These are phyloP conservation scores for Diaporthe ilicicola DNA, from an alignment of 2,329 filamentous ascomycete genomes.

Conservation along the genomic window DNA sequence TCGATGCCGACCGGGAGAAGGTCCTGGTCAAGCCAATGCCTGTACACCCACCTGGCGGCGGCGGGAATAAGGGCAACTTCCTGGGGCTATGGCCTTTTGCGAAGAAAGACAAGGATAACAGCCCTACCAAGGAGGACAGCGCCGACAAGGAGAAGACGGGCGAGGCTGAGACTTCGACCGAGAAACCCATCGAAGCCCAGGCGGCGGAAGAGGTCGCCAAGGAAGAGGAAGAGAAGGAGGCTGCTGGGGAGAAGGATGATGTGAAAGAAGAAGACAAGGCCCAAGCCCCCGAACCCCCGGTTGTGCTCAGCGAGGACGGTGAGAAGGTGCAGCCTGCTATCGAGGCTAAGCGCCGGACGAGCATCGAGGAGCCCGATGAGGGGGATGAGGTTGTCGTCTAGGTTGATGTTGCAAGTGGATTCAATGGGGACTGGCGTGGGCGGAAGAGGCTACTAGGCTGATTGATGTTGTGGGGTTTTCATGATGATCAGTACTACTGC, in stretches of 20 bases:
- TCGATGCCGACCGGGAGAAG: conserved; percentile 45
- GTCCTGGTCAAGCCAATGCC: conserved; percentile 64
- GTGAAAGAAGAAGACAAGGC: conserved; percentile 34
- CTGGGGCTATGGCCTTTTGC: conserved; percentile 68
- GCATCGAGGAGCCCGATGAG: conserved; percentile 66
- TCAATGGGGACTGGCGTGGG: neutral
- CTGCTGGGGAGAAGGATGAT: conserved; percentile 39
- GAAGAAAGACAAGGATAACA: conserved; percentile 37
- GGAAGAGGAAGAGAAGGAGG: neutral
- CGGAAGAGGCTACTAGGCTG: neutral
- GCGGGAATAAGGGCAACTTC: conserved; percentile 47
- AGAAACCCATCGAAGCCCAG: conserved; percentile 43
- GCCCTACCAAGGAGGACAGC: conserved; percentile 40
- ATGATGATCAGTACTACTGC: neutral
- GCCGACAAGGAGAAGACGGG: conserved; percentile 35
- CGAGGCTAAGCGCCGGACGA: conserved; percentile 63
- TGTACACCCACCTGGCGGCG: conserved; percentile 57
- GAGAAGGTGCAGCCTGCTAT: conserved; percentile 55
- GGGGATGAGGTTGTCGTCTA: conserved; percentile 54
- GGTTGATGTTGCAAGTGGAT: too few species aligned
- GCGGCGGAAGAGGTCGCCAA: conserved; percentile 39
- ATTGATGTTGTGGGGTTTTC: neutral
- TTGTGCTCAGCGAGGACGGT: conserved; percentile 49
- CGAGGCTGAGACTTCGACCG: conserved; percentile 44
- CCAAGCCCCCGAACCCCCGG: conserved; percentile 34